Evolutionary conservation across 2,329 filamentous ascomycete species (phyloP).

Genomic region (Aspergillus sp.): DNA sequence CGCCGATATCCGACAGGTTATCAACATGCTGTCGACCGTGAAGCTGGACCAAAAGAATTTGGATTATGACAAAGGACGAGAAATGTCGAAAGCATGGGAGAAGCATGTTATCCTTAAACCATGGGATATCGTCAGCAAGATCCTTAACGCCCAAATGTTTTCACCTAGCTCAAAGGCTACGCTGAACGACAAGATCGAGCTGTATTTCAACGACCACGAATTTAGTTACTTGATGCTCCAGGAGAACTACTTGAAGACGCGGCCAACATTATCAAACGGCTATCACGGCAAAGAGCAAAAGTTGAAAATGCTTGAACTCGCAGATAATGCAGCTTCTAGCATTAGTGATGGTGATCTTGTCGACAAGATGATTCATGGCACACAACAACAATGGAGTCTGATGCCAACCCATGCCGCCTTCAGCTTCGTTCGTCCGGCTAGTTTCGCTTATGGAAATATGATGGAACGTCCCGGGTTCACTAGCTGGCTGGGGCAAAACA

Average conservation of each 20-base stretch:
- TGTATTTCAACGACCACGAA: constrained; percentile 99
- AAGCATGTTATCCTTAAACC: constrained; percentile 96
- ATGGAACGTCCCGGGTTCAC: constrained; percentile 71
- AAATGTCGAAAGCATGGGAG: constrained; percentile 97
- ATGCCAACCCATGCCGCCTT: constrained; percentile 97
- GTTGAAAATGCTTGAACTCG: constrained; percentile 78
- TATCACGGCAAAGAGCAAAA: constrained; percentile 65
- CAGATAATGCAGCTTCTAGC: constrained; percentile 84
- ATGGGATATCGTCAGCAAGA: constrained; percentile 95
- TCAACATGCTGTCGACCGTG: constrained; percentile 95
- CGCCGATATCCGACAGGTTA: constrained; percentile 93
- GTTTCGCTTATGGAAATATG: constrained; percentile 76
- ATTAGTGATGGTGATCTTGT: constrained; percentile 97
- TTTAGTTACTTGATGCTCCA: constrained; percentile 97
- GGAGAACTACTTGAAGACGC: constrained; percentile 90
- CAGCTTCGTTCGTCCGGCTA: constrained; percentile 87
- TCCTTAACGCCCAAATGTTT: constrained; percentile 84
- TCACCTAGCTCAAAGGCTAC: constrained; percentile 75
- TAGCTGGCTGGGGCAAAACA: constrained; percentile 91
- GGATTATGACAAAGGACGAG: constrained; percentile 79
- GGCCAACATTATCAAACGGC: constrained; percentile 61
- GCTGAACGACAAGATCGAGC: constrained; percentile 94
- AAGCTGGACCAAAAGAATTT: constrained; percentile 80
- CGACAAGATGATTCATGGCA: constrained; percentile 96
- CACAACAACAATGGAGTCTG: constrained; percentile 95